These are phyloP conservation scores for Cardiospermum halicacabum DNA, from an alignment of 345 rosid genomes.

Conservation along the genomic window DNA sequence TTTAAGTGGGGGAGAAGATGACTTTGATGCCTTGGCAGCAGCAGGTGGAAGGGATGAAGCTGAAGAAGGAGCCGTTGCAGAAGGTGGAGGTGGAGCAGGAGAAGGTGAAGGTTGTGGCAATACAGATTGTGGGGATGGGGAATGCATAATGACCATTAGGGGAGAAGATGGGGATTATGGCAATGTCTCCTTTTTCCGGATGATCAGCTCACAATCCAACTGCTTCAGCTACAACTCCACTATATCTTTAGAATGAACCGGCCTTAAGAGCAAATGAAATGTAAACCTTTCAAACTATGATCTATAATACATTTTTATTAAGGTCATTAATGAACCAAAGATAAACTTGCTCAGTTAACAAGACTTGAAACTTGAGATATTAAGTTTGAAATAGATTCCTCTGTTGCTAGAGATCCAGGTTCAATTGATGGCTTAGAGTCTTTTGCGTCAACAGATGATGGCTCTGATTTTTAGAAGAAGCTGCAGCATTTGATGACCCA, in stretches of 20 bases:
- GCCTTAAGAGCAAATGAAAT: conserved; percentile 41
- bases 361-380: conserved; percentile 72
- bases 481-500: too few relatives aligned
- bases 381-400: conserved; percentile 70
- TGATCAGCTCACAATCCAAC: conserved; percentile 66
- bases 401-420: conserved; percentile 42
- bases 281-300: background rate
- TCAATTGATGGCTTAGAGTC: conserved; percentile 32
- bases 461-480: conserved; percentile 33
- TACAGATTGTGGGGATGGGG: conserved; percentile 37
- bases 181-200: conserved; percentile 87
- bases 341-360: conserved; percentile 52
- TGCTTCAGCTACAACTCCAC: conserved; percentile 85
- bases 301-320: background rate
- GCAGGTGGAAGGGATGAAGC: conserved; percentile 41
- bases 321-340: conserved; percentile 2
- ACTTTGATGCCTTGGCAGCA: conserved; percentile 43
- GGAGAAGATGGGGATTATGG: conserved; percentile 52
- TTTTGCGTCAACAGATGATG: conserved; percentile 31
- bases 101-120: conserved; percentile 29
- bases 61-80: conserved; percentile 29
- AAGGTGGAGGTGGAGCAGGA: conserved; percentile 31
- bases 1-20: conserved; percentile 66
- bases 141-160: conserved; percentile 49
- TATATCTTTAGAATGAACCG: conserved; percentile 86